These are phyloP conservation scores for Phytophthora colocasiae DNA, from an alignment of 352 stramenopile species.

Conservation along the genomic window DNA sequence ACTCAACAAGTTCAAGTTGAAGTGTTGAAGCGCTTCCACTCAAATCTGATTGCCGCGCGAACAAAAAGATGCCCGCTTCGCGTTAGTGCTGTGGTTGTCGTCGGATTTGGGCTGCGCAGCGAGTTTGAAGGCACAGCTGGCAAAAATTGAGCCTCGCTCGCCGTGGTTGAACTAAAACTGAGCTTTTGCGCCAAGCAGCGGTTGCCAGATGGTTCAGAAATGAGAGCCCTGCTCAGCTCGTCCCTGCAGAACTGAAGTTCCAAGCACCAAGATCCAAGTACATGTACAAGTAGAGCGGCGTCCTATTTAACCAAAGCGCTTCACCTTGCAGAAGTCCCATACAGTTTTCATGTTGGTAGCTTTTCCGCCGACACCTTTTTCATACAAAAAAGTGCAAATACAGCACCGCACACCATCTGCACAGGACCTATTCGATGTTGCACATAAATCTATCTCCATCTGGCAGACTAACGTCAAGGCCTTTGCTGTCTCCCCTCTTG, in stretches of 20 bases:
- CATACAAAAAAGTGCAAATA: constrained; percentile 8
- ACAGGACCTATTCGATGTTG: constrained; percentile 21
- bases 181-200: constrained; percentile 20
- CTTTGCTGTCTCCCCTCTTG: constrained; percentile 23
- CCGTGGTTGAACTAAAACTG: constrained; percentile 32
- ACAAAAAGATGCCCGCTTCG: constrained; percentile 11
- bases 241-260: constrained; percentile 20
- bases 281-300: no score
- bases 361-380: neutral
- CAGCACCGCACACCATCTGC: constrained; percentile 24
- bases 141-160: constrained; percentile 1
- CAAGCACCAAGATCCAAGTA: constrained; percentile 1
- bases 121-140: constrained; percentile 8
- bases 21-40: constrained; percentile 33
- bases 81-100: constrained; percentile 9
- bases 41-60: constrained; percentile 30
- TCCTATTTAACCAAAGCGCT: no score
- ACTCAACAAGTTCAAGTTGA: constrained; percentile 31
- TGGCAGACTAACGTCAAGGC: constrained; percentile 20
- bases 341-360: neutral
- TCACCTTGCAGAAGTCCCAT: no score
- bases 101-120: constrained; percentile 14
- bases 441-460: constrained; percentile 13
- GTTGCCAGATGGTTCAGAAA: constrained; percentile 27
- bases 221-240: constrained; percentile 25